Evolutionary conservation across 495 filamentous ascomycete species (phyloP).

Genomic region (Aspergillus saccharolyticus): DNA sequence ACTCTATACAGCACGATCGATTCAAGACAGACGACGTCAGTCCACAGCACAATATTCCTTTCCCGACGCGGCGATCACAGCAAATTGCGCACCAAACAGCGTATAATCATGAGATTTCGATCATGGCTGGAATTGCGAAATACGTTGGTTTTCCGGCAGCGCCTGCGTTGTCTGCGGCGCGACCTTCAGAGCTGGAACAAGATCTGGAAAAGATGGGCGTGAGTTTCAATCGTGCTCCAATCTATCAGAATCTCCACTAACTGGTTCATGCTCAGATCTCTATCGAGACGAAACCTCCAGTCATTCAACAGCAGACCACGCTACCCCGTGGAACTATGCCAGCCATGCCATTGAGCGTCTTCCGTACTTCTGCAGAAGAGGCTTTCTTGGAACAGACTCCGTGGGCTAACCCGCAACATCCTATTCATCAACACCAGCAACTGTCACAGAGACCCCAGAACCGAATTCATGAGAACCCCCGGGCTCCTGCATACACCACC

Average conservation of each 20-base stretch:
- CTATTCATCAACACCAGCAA: constrained; percentile 55
- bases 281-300: constrained; percentile 28
- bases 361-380: constrained; percentile 63
- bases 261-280: constrained; percentile 30
- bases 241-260: constrained; percentile 9
- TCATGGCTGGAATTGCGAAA: constrained; percentile 86
- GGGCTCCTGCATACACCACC: constrained; percentile 41
- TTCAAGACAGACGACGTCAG: constrained; percentile 76
- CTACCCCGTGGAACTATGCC: constrained; percentile 32
- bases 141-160: constrained; percentile 94
- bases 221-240: constrained; percentile 37
- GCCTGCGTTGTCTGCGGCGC: constrained; percentile 69
- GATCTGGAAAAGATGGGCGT: constrained; percentile 89
- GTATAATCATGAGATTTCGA: constrained; percentile 89
- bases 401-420: constrained; percentile 86
- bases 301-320: constrained; percentile 20
- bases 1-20: constrained; percentile 86
- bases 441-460: constrained; percentile 32
- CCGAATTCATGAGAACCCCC: constrained; percentile 27
- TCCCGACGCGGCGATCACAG: constrained; percentile 63
- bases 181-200: constrained; percentile 69
- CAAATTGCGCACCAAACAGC: constrained; percentile 74
- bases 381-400: constrained; percentile 77
- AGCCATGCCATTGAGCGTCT: constrained; percentile 34
- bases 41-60: constrained; percentile 70